Evolutionary conservation across 176 grass and related monocot species (phyloP).

Genomic region (Avena insularis): DNA sequence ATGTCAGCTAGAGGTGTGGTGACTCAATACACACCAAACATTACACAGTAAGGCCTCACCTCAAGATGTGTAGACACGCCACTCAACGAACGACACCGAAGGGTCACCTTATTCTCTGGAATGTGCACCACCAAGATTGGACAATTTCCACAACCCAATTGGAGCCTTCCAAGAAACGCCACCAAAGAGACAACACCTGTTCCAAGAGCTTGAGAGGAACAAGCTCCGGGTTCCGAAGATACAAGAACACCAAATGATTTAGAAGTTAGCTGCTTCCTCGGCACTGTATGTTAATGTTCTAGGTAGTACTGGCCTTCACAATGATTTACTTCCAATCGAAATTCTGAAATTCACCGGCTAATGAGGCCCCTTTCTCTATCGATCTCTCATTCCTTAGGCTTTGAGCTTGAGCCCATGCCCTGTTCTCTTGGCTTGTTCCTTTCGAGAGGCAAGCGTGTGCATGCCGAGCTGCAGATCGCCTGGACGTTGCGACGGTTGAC

Average conservation of each 20-base stretch:
- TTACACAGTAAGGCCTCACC: too few species aligned
- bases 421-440: not conserved
- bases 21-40: too few species aligned
- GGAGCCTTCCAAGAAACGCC: too few species aligned
- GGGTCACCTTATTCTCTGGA: too few species aligned
- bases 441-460: too few species aligned
- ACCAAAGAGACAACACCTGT: too few species aligned
- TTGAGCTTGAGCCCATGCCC: not conserved
- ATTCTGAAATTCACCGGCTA: constrained; percentile 11
- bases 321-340: not conserved
- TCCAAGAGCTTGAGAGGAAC: too few species aligned
- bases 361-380: not conserved
- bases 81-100: too few species aligned
- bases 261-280: not conserved
- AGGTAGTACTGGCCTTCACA: not conserved
- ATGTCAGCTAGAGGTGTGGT: too few species aligned
- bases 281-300: not conserved
- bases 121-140: too few species aligned
- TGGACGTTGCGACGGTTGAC: not conserved
- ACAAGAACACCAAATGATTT: not conserved
- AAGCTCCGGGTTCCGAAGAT: not conserved
- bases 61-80: too few species aligned
- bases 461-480: not conserved
- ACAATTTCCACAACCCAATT: too few species aligned
- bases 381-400: not conserved